Conservation (phyloP, 768 basidiomycete species). For the Obba rivulosa region DNA sequence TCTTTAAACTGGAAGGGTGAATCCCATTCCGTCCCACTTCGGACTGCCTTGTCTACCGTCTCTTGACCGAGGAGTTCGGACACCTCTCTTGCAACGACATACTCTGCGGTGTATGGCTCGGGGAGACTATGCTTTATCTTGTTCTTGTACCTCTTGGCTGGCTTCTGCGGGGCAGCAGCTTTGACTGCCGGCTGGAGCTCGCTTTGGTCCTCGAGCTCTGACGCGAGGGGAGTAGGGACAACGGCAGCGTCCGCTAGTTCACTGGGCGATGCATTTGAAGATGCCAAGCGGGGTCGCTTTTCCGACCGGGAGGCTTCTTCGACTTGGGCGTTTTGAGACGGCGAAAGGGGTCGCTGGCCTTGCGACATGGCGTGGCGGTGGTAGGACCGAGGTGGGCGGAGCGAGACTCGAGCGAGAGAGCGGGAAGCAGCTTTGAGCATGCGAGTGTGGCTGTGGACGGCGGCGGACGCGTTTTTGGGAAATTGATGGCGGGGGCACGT, state of each 20-base stretch:
- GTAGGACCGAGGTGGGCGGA: neutral
- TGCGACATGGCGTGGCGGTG: too few relatives aligned
- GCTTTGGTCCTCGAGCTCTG: too few relatives aligned
- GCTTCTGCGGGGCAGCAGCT: too few relatives aligned
- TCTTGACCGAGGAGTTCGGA: conserved; percentile 58
- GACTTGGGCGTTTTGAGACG: too few relatives aligned
- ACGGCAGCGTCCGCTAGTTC: too few relatives aligned
- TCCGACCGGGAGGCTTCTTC: too few relatives aligned
- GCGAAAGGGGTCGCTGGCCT: too few relatives aligned
- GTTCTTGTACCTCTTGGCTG: conserved; percentile 20
- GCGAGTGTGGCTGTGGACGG: neutral
- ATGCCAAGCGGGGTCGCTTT: too few relatives aligned
- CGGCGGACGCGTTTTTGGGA: neutral
- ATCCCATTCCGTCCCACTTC: conserved; percentile 46
- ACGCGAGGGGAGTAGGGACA: too few relatives aligned
- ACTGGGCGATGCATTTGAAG: too few relatives aligned
- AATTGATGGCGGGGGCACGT: conserved; percentile 10
- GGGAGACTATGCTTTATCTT: conserved; percentile 33
- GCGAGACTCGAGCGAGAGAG: conserved; percentile 7
- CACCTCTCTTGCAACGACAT: conserved; percentile 74
- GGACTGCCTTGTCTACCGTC: conserved; percentile 43
- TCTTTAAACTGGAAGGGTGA: conserved; percentile 52
- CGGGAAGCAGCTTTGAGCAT: conserved; percentile 6
- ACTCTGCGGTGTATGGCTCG: conserved; percentile 65
- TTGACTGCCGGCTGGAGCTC: too few relatives aligned